phyloP scores from a whole-genome alignment of 2,329 filamentous ascomycete species.

The Fusarium redolens region DNA sequence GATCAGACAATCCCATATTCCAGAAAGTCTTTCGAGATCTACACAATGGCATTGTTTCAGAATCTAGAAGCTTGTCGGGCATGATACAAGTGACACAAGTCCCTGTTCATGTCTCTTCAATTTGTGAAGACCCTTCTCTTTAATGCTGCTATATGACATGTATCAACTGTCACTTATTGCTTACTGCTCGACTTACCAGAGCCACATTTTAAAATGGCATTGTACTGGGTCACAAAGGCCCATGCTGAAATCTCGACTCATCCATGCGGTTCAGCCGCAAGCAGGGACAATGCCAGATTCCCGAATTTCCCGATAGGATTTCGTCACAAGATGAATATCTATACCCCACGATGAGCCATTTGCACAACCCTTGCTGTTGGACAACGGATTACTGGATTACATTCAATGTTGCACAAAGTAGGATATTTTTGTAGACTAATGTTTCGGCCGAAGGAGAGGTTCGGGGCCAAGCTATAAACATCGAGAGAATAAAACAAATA shows the following conservation, averaged over 20 bases:
- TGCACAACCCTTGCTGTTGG: background rate
- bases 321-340: conserved; percentile 8
- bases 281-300: conserved; percentile 21
- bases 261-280: conserved; percentile 22
- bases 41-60: conserved; percentile 7
- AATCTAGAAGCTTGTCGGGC: background rate
- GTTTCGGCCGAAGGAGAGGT: background rate
- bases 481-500: rapidly evolving
- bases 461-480: rapidly evolving
- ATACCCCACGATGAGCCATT: conserved; percentile 1
- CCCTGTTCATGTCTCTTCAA: no score
- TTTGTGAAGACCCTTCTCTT: background rate
- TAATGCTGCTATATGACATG: background rate
- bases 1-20: conserved; percentile 15
- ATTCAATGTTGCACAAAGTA: background rate
- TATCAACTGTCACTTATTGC: background rate
- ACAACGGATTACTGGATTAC: background rate
- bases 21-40: conserved; percentile 26
- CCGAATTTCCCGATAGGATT: conserved; percentile 7
- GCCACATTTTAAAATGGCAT: background rate
- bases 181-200: background rate
- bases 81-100: background rate
- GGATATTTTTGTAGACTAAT: background rate
- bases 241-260: conserved; percentile 1
- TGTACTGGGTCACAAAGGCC: background rate